Conservation (phyloP, 2,329 filamentous ascomycete genomes). For the Tolypocladium inflatum region DNA sequence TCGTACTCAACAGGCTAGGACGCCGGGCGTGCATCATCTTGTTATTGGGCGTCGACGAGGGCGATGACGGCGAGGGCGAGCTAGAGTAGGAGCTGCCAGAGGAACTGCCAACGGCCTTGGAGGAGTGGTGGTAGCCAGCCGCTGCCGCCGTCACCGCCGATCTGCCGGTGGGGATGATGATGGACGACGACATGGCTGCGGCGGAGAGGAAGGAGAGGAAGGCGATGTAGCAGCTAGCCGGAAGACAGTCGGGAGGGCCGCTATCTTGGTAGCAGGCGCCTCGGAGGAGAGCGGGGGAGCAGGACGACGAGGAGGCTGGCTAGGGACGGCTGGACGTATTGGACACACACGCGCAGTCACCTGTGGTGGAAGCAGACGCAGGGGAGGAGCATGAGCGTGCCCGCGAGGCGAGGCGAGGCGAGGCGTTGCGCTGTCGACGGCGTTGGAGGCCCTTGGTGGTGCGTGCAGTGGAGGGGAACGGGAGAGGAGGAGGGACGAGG, state of each 20-base stretch:
- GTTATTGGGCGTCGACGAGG: conserved; percentile 43
- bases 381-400: not conserved
- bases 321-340: not conserved
- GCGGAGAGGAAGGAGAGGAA: conserved; percentile 1
- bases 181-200: conserved; percentile 54
- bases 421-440: not conserved
- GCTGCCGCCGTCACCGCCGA: conserved; percentile 23
- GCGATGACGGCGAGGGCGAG: conserved; percentile 43
- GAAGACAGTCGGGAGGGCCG: not conserved
- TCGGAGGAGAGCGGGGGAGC: not conserved
- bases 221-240: not conserved
- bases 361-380: not conserved
- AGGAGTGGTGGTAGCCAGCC: conserved; percentile 24
- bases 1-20: conserved; percentile 51
- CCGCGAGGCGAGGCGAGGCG: not conserved
- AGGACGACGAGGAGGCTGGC: not conserved
- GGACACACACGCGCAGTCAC: not conserved
- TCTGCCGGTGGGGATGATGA: conserved; percentile 50
- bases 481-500: not conserved
- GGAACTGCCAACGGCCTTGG: conserved; percentile 38
- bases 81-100: conserved; percentile 29
- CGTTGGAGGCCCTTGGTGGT: not conserved
- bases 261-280: not conserved
- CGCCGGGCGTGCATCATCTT: conserved; percentile 44
- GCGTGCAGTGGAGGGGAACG: not conserved